Percentiles rank a stretch among this genome's conserved stretches.
phyloP scores from a whole-genome alignment of 768 basidiomycete species.

The Dacryopinax primogenitus region DNA sequence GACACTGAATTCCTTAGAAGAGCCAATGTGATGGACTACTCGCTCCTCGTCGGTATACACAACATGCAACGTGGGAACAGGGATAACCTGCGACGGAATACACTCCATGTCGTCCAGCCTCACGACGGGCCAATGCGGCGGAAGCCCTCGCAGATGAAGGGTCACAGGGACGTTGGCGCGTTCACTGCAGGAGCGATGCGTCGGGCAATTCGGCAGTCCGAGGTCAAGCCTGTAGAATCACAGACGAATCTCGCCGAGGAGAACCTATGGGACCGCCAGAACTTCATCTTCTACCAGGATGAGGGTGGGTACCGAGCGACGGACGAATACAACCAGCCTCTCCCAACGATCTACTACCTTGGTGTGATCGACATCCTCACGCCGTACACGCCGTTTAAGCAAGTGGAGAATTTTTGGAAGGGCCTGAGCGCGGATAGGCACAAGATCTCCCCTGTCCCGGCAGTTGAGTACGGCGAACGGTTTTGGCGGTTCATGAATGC shows the following conservation, averaged over 20 bases:
- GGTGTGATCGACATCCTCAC: slow-evolving; percentile 96
- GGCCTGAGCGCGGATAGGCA: slow-evolving; percentile 81
- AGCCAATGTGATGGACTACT: slow-evolving; percentile 92
- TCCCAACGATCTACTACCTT: slow-evolving; percentile 80
- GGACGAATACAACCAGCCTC: slow-evolving; percentile 60
- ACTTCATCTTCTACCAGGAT: slow-evolving; percentile 92
- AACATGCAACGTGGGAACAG: slow-evolving; percentile 79
- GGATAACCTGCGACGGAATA: slow-evolving; percentile 83
- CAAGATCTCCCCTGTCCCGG: slow-evolving; percentile 87
- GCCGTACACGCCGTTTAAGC: slow-evolving; percentile 67
- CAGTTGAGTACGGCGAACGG: slow-evolving; percentile 72
- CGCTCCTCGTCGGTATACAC: slow-evolving; percentile 86
- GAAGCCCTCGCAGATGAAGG: slow-evolving; percentile 47
- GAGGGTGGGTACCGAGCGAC: slow-evolving; percentile 88
- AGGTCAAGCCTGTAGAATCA: slow-evolving; percentile 53
- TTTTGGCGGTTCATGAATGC: slow-evolving; percentile 82
- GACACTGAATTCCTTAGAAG: slow-evolving; percentile 75
- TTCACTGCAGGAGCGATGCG: slow-evolving; percentile 58
- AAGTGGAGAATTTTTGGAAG: slow-evolving; percentile 84
- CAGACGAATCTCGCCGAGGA: slow-evolving; percentile 45
- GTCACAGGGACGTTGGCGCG: slow-evolving; percentile 41
- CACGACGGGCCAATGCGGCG: slow-evolving; percentile 51
- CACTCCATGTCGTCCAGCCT: slow-evolving; percentile 86
- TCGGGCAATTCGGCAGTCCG: slow-evolving; percentile 70
- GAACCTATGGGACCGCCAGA: slow-evolving; percentile 47